phyloP scores from a whole-genome alignment of 257 asterid genomes.

The Nicotiana tomentosiformis region DNA sequence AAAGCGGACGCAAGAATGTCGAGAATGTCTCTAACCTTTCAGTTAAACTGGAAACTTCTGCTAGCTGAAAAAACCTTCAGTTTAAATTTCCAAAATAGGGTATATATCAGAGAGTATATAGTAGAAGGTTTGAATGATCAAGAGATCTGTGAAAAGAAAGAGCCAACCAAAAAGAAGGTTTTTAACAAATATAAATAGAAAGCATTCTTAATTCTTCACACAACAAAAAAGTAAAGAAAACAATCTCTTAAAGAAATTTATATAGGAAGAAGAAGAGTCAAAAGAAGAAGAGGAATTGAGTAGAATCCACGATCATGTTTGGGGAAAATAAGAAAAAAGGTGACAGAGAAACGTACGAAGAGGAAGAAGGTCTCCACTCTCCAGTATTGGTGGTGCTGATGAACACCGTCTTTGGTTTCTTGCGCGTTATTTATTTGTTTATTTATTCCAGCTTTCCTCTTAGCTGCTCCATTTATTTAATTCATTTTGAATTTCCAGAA shows the following conservation, averaged over 20 bases:
- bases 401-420: neutral
- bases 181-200: neutral
- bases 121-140: neutral
- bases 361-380: neutral
- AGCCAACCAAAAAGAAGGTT: neutral
- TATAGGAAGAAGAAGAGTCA: neutral
- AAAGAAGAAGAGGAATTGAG: neutral
- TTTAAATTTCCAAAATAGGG: neutral
- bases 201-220: neutral
- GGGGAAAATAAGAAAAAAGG: neutral
- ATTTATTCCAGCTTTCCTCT: neutral
- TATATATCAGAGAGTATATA: neutral
- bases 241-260: neutral
- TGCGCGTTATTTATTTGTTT: neutral
- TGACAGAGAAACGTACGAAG: neutral
- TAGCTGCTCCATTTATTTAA: neutral
- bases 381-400: slow-evolving; percentile 3
- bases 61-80: neutral
- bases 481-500: too few species aligned
- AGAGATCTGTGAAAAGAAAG: neutral
- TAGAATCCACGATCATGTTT: neutral
- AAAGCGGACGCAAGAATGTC: neutral
- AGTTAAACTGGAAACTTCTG: neutral
- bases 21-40: neutral
- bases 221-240: neutral